Base-by-base conservation (phyloP, 805 yeast genomes). In the Saturnispora bothae region DNA sequence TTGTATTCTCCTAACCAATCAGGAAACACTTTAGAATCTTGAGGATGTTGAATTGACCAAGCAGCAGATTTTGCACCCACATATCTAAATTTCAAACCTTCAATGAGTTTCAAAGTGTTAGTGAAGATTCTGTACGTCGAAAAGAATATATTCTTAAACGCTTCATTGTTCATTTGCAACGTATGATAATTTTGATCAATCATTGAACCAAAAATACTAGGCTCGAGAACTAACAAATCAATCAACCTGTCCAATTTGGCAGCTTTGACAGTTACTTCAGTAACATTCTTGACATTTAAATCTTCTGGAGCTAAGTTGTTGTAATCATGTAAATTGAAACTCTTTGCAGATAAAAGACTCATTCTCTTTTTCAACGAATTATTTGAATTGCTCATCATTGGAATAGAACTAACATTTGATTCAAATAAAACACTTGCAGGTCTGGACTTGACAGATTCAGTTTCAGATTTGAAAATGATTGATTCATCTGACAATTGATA, bases 221-320 rank as follows among this genome's bases (percentile, higher is more conserved):
- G 78, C 16, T 82, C 89, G 54, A 72, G 66, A 4, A 89, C 85
- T 36, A 89, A 59, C 17, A 88, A 67, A 56, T 89, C 96, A 39
- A 86, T 67, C 48, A 89, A 66, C 48, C 76, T 75, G 31, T 83
- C 92, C 40, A 84, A 59, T 1, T 83, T 69, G 1, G 92, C 92
- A 3, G 83, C 72, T 48, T 76, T 78, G 20, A 61, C 48, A 9
- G 54, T 42, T 16, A 60, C 51, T 29, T 53, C 57, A 29, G 50
- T 48, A 31, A 21, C 18, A 15, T 27, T 13, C 14, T 22, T 34
- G 29, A 50, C 58, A 35, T 46, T 54, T 31, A 50, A 26, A 35
- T 48, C 49, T 1, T 48, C 39, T 18, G 52, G 53, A 28, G 51
- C 53, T 1, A 50, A 35, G 5, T 43, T 37, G 21, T 52, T 45